Percentiles rank a stretch among this genome's conserved stretches.
Conservation (phyloP, 495 filamentous ascomycete species). For the Mytilinidion resinicola region DNA sequence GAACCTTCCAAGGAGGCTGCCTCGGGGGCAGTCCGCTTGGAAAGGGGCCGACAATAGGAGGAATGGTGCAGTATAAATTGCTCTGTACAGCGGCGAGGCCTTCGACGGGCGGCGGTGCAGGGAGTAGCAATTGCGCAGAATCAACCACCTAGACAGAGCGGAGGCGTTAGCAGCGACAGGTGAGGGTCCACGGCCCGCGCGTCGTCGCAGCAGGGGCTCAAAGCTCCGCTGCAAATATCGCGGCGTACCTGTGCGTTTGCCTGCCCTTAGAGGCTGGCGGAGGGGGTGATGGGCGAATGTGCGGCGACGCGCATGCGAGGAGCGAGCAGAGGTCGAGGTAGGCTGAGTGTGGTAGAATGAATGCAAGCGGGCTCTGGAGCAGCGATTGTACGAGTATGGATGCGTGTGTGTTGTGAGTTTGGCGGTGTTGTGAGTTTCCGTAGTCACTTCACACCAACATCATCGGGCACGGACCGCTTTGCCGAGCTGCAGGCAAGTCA, state of each 20-base stretch:
- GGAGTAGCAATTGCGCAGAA: no score
- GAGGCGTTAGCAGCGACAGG: neutral
- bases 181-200: neutral
- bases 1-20: slow-evolving; percentile 13
- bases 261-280: neutral
- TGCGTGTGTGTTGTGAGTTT: no score
- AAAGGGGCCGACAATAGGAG: neutral
- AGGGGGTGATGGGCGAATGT: neutral
- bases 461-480: no score
- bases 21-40: slow-evolving; percentile 13
- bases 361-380: no score
- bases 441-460: no score
- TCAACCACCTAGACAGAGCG: no score
- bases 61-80: neutral
- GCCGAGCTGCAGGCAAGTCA: no score
- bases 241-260: neutral
- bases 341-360: no score
- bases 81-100: neutral
- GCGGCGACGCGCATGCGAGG: neutral
- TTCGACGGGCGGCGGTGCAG: no score
- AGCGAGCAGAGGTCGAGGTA: no score
- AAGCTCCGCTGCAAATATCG: neutral
- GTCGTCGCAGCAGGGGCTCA: neutral
- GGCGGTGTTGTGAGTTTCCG: no score
- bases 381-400: no score